Conservation (phyloP, 2,329 filamentous ascomycete genomes). For the Calonectria hongkongensis region DNA sequence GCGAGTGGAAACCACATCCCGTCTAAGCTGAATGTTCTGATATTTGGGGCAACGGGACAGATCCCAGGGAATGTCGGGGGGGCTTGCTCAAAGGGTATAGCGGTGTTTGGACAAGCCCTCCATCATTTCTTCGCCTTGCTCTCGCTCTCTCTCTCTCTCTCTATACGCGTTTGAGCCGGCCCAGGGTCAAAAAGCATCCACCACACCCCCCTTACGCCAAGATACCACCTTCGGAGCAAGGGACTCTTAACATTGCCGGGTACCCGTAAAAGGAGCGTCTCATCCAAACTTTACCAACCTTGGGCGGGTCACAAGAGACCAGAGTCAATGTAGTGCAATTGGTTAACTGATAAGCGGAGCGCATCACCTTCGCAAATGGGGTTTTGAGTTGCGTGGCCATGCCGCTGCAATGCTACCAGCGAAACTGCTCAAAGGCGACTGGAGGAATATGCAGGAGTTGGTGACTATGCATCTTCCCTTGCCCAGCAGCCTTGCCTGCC, state of each 20-base stretch:
- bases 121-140: not conserved
- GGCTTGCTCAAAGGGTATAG: not conserved
- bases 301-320: not conserved
- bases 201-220: not conserved
- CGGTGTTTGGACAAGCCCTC: constrained; percentile 4
- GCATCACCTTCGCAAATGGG: not conserved
- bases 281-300: not conserved
- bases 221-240: not conserved
- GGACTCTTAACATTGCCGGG: constrained; percentile 7
- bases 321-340: not conserved
- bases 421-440: not conserved
- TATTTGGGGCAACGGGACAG: not conserved
- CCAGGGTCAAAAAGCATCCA: constrained; percentile 9
- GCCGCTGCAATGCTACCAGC: not conserved
- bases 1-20: not conserved
- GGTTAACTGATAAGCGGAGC: constrained; percentile 1
- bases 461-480: constrained; percentile 21
- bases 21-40: not conserved
- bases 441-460: constrained; percentile 8
- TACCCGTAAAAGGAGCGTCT: constrained; percentile 22
- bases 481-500: constrained; percentile 19
- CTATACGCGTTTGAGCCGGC: not conserved
- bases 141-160: too few relatives aligned
- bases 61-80: not conserved
- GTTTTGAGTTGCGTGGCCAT: not conserved